Evolutionary conservation across 176 grass and related monocot genomes (phyloP), one percentile per base, ranked within the genome.

Genomic region (Oryza rufipogon): DNA sequence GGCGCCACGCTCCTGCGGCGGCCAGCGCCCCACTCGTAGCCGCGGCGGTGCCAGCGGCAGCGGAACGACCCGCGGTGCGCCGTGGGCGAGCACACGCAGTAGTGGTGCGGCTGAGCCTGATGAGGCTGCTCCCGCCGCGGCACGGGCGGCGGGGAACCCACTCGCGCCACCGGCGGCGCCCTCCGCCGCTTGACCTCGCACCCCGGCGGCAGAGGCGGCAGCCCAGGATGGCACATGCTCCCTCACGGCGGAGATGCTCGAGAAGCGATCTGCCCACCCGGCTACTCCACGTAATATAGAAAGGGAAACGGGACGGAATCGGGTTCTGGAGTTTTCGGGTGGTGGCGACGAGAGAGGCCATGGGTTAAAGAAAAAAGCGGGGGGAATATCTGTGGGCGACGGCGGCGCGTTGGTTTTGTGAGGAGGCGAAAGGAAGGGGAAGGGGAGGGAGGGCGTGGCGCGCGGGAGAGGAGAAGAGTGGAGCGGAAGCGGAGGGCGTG

Each of bases 51-150:
- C 85, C 46, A 90, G 22, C 86, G 73, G 90, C 92, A 97, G 20
- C 92, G 83, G 86, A 94, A 94, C 0, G 95, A 97, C 0, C 92
- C 90, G 9, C 71, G 90, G 74, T 94, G 92, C 63, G 25, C 71
- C 48, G 95, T 91, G 61, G 89, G 89, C 42, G 85, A 91, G 89
- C 89, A 87, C 64, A 87, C 89, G 85, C 89, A 80, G 80, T 84
- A 71, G 83, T 86, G 36, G 61, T 52, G 88, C 84, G 25, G 54
- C 54, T 32, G 30, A 32, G 54, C 4, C 61, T 42, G 34, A 41
- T 41, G 39, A 0, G 1, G 17, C 19, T 33, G 78, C 64, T n/a
- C 3, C 61, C 63, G 48, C 16, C 32, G 83, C 13, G 45, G 28
- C 70, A 14, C 28, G 1, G 64, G 1, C 8, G 84, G 38, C 28